Evolutionary conservation across 352 stramenopile genomes (phyloP).

Genomic region (Phytopythium oedochilum): DNA sequence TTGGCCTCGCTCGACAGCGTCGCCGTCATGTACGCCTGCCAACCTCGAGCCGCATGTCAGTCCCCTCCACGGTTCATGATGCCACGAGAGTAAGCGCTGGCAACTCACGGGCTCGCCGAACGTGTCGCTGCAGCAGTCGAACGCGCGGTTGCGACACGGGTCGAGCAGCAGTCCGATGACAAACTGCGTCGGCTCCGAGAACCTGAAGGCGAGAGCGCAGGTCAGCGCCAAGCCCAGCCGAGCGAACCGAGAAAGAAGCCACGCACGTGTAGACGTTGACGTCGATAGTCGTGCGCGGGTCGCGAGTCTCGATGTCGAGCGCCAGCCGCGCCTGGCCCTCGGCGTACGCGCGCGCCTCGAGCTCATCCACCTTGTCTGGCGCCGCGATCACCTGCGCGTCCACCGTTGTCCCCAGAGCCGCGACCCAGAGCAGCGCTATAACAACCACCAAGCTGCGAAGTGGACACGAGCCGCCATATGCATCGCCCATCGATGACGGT

Average conservation of each 20-base stretch:
- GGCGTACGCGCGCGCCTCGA: slow-evolving; percentile 47
- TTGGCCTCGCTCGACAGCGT: slow-evolving; percentile 36
- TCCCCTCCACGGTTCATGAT: too few species aligned
- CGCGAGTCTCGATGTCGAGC: slow-evolving; percentile 29
- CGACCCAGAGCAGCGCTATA: background rate
- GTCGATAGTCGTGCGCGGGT: slow-evolving; percentile 42
- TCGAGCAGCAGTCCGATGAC: slow-evolving; percentile 80
- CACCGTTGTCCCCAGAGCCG: background rate
- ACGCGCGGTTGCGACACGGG: slow-evolving; percentile 49
- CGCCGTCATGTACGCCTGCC: slow-evolving; percentile 39
- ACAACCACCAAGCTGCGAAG: background rate
- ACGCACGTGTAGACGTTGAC: slow-evolving; percentile 64
- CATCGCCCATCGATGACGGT: too few species aligned
- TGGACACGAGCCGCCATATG: too few species aligned
- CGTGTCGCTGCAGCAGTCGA: slow-evolving; percentile 72
- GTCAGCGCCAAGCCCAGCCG: background rate
- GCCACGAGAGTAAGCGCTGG: background rate
- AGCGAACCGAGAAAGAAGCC: background rate
- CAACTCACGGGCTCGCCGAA: slow-evolving; percentile 66
- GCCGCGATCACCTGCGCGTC: slow-evolving; percentile 51
- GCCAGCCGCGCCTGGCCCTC: slow-evolving; percentile 39
- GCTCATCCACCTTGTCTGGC: slow-evolving; percentile 62
- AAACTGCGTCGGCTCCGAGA: slow-evolving; percentile 52
- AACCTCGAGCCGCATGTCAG: too few species aligned
- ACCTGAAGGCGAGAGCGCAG: slow-evolving; percentile 16